A percentile compares a stretch with the other conserved stretches of the same genome.
These are phyloP conservation scores for Penicillium hesseltinei DNA, from an alignment of 2,329 filamentous ascomycete genomes.

Conservation along the genomic window DNA sequence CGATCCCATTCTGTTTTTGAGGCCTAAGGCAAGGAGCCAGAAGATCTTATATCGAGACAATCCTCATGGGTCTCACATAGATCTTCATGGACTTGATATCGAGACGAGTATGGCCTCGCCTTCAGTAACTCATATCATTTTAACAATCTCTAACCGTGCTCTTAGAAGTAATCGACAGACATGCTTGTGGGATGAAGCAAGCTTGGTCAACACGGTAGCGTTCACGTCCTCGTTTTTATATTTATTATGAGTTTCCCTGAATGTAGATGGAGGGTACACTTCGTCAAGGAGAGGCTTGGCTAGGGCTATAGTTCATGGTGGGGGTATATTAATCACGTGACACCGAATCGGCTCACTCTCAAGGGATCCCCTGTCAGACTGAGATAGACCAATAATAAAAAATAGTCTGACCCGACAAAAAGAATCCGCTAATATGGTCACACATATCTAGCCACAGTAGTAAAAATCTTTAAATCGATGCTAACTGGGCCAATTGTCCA, in stretches of 20 bases:
- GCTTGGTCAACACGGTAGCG: background rate
- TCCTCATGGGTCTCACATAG: background rate
- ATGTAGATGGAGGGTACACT: background rate
- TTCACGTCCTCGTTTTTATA: background rate
- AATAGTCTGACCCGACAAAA: background rate
- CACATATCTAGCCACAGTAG: background rate
- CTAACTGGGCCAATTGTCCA: background rate
- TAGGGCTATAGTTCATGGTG: slow-evolving; percentile 1
- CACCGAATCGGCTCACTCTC: background rate
- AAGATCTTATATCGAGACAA: background rate
- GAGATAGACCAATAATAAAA: background rate
- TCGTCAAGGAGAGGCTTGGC: background rate
- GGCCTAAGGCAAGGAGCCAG: background rate
- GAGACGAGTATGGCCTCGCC: background rate
- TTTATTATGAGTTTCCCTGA: background rate
- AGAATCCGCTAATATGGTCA: background rate
- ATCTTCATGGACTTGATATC: background rate
- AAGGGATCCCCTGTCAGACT: background rate
- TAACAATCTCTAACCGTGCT: background rate
- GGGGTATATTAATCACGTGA: background rate
- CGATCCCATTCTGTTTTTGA: background rate
- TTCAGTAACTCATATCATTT: background rate
- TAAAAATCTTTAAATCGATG: background rate
- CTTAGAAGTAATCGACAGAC: background rate
- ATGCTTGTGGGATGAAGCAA: background rate